A percentile compares a stretch with the other conserved stretches of the same genome.
These are phyloP conservation scores for Kodamaea plutei DNA, from an alignment of 1,139 yeast genomes.

Conservation along the genomic window DNA sequence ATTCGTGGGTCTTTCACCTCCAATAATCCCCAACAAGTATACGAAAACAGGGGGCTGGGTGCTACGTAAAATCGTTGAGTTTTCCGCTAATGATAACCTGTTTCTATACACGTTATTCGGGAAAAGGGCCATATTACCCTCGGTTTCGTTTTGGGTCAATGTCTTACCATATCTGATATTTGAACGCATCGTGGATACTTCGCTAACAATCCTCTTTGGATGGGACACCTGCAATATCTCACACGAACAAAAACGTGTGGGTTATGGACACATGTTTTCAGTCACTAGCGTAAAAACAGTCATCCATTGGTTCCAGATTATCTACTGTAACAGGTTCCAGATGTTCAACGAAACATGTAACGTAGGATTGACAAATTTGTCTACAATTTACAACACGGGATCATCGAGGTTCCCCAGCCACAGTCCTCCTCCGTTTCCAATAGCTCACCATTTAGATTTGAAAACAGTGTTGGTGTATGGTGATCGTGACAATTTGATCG, in stretches of 20 bases:
- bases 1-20: slow-evolving; percentile 45
- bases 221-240: slow-evolving; percentile 38
- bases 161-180: slow-evolving; percentile 33
- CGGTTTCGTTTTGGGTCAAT: slow-evolving; percentile 44
- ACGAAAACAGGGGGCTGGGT: slow-evolving; percentile 28
- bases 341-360: slow-evolving; percentile 46
- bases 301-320: slow-evolving; percentile 48
- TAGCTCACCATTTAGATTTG: slow-evolving; percentile 34
- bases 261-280: slow-evolving; percentile 47
- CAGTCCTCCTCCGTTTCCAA: slow-evolving; percentile 56
- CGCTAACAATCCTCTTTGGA: slow-evolving; percentile 35
- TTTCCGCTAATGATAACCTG: slow-evolving; percentile 30
- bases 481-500: slow-evolving; percentile 40
- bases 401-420: slow-evolving; percentile 27
- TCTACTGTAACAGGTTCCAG: slow-evolving; percentile 37
- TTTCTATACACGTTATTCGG: slow-evolving; percentile 40
- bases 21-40: slow-evolving; percentile 40
- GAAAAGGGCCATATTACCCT: slow-evolving; percentile 39
- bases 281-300: slow-evolving; percentile 44
- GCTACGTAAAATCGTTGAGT: slow-evolving; percentile 31
- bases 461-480: slow-evolving; percentile 41
- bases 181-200: slow-evolving; percentile 34
- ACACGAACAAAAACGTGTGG: slow-evolving; percentile 32
- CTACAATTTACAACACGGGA: slow-evolving; percentile 8
- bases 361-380: slow-evolving; percentile 29